Evolutionary conservation across 2,329 filamentous ascomycete species (phyloP), one percentile per base, ranked within the genome.

Genomic region (Tolypocladium amazonense): DNA sequence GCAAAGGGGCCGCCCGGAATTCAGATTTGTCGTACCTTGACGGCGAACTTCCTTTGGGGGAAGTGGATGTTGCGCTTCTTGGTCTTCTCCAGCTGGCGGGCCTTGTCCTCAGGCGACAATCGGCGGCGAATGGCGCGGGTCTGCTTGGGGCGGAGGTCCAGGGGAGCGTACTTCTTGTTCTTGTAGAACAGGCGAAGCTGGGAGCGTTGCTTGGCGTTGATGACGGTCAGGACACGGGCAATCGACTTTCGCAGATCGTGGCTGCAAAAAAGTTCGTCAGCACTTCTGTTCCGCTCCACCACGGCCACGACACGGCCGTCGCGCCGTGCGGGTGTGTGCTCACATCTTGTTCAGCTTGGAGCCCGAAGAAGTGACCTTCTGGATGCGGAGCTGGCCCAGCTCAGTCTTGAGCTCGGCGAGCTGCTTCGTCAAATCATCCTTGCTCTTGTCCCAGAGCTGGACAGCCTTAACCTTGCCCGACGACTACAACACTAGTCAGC

Each of bases 171-270:
- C 86, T 97, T 97, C 90, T 97, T 97, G 88, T 89, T 89, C 87
- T 96, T 95, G 88, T 99, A 99, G 89, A 97, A 97, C 70, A 97
- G 85, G 73, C 92, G 92, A 74, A 99, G 91, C 83, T 97, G 92
- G 70, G 91, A 85, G 79, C 95, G 89, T 85, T 99, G 94, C 87
- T 96, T 97, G 81, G 92, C 89, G 87, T 97, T 99, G 88, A 99
- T 96, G 83, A 99, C 86, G 79, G 94, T 99, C 73, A 99, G 88
- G 81, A 97, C 90, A 76, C 93, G 92, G 76, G 94, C 95, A 81
- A 99, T 97, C 69, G 92, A 96, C 87, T 99, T 99, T 85, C 94
- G 92, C 78, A 99, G 86, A 79, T 99, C 95, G 85, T 96, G 91
- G 82, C 92, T 97, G 72, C 70, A 69, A 39, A 66, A 18, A 61